Evolutionary conservation across 495 filamentous ascomycete genomes (phyloP).

Genomic region (Lineolata rhizophorae): DNA sequence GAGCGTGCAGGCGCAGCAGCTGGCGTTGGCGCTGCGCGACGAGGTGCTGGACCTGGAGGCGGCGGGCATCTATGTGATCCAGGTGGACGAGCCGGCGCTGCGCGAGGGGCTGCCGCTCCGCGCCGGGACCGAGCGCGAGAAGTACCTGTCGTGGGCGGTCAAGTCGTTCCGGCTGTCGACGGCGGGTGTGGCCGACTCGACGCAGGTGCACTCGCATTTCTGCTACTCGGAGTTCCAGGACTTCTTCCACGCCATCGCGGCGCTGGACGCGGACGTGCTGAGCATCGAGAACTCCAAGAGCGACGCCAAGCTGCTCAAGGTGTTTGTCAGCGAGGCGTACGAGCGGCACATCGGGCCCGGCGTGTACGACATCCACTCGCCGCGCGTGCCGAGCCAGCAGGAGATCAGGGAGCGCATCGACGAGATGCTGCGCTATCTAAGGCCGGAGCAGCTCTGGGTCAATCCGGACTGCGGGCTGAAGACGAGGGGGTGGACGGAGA

Average conservation of each 20-base stretch:
- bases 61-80: slow-evolving; percentile 90
- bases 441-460: slow-evolving; percentile 92
- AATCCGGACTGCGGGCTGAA: slow-evolving; percentile 98
- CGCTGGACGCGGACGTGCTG: slow-evolving; percentile 91
- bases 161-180: slow-evolving; percentile 89
- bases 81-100: slow-evolving; percentile 97
- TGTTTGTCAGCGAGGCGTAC: slow-evolving; percentile 93
- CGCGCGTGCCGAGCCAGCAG: slow-evolving; percentile 79
- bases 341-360: slow-evolving; percentile 93
- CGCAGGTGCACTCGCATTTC: slow-evolving; percentile 99
- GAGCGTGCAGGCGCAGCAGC: slow-evolving; percentile 94
- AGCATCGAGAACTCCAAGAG: slow-evolving; percentile 99
- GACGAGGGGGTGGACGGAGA: slow-evolving; percentile 92
- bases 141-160: slow-evolving; percentile 92
- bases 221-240: slow-evolving; percentile 99
- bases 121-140: slow-evolving; percentile 70
- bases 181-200: slow-evolving; percentile 72
- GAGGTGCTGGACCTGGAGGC: slow-evolving; percentile 95
- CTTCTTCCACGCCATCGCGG: slow-evolving; percentile 99
- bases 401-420: slow-evolving; percentile 93
- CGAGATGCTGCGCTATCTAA: slow-evolving; percentile 88
- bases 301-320: slow-evolving; percentile 94
- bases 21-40: slow-evolving; percentile 91
- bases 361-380: slow-evolving; percentile 99
- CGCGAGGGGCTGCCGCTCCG: slow-evolving; percentile 98